Evolutionary conservation across 129 eudicot species (phyloP), one percentile per base, ranked within the genome.

Genomic region (Lactuca sativa): DNA sequence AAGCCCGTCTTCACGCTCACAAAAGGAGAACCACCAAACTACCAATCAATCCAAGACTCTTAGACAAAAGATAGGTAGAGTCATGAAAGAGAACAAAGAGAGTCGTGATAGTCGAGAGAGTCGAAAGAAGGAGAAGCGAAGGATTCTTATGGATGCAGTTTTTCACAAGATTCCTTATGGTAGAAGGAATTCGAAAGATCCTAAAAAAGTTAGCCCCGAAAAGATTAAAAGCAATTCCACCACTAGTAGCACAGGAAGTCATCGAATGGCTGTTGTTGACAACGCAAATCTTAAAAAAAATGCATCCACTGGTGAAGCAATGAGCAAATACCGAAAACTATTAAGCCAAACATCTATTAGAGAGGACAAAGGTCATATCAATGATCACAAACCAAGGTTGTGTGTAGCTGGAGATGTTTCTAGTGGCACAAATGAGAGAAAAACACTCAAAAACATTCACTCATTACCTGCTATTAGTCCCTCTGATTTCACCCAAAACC

Each of bases 101-200:
- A 2, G 52, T 1, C n/a, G 52, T 2, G 52, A 47, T 3, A 47
- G 52, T 4, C 52, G 52, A 47, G 52, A 47, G 15, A 47, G 4
- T 11, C 52, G 52, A 11, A 47, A 47, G 15, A 89, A 86, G 77
- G 99, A 90, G 76, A 88, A 76, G 77, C 77, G 75, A 4, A 82
- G 87, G 59, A 87, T 90, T 16, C 56, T 91, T 38, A 87, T 80
- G 95, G 97, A 93, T 69, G 90, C 85, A 2, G 86, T 85, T 41
- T 82, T 85, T 71, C 90, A 90, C 66, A 93, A 90, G 52, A 57
- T 93, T 57, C 97, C 96, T 59, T 83, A 83, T 14, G 95, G 92
- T 21, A 84, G 72, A 4, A 82, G 78, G 21, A 66, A 72, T 66
- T 72, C 82, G 2, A 85, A 88, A 70, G 71, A 74, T 15, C 52